Base-by-base conservation (phyloP, 805 yeast species). In the Yarrowia porcina region DNA sequence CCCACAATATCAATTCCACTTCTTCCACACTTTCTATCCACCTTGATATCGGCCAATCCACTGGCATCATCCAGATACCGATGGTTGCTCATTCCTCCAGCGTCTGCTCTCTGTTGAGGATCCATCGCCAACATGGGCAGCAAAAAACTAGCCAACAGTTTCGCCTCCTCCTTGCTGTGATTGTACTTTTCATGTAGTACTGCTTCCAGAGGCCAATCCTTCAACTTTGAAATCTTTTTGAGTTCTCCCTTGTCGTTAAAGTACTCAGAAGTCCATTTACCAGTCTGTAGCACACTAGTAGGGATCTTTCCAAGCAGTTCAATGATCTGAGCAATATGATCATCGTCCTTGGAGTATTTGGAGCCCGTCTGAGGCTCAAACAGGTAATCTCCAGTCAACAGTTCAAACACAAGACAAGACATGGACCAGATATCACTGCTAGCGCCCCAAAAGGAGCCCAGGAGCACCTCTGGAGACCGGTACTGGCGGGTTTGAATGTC, bases 391-490 rank as follows among this genome's bases (percentile, higher is more conserved):
- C 98, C 98, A 0, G 99, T 93, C 45, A 93, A 74, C 23, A 94
- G 79, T 76, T 94, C 99, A 75, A 94, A 94, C 0, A 89, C 79
- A 69, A 94, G 76, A 75, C 98, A 92, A 0, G 96, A 97, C 69
- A 89, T 79, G n/a, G 97, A 89, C 99, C 99, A 94, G 52, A 93
- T 82, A 75, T 94, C 99, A 0, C 96, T 87, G 62, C 93, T 85
- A 60, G 96, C 91, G 0, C 99, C 99, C 99, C 99, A 94, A 32
- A 83, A 79, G 10, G 88, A 82, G 0, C 96, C 94, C 18, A 88
- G 69, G 15, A 89, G 74, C 5, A 88, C 89, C 70, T 93, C 99
- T 0, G 98, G 98, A 0, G 97, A 83, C 47, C 99, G 80, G 73
- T 91, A 91, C 73, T 91, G 97, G 49, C 97, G 80, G 1, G 97